Percentiles rank a stretch among this genome's conserved stretches.
phyloP scores from a whole-genome alignment of 148 eudicot genomes.

The Chenopodium berlandieri region DNA sequence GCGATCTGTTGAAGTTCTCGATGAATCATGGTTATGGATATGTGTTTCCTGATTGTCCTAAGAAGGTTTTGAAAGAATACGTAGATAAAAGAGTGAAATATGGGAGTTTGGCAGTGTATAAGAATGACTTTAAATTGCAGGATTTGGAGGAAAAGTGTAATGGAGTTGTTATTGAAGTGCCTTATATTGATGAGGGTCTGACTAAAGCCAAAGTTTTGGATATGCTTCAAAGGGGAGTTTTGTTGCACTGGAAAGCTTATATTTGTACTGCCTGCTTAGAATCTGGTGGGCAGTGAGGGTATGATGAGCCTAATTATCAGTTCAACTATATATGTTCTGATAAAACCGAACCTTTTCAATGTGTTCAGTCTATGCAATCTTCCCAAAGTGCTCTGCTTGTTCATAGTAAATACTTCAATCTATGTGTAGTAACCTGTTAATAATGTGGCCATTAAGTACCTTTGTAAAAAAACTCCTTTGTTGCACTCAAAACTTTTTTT shows the following conservation, averaged over 20 bases:
- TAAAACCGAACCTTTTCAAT: conserved; percentile 34
- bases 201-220: conserved; percentile 1
- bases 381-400: no score
- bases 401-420: no score
- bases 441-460: no score
- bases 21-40: neutral
- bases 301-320: neutral
- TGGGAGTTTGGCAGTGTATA: conserved; percentile 25
- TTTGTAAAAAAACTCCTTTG: no score
- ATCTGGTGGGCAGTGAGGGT: conserved; percentile 52
- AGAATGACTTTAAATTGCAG: conserved; percentile 15
- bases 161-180: conserved; percentile 25
- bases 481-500: no score
- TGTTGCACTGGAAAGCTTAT: conserved; percentile 38
- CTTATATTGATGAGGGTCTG: conserved; percentile 11
- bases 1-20: conserved; percentile 6
- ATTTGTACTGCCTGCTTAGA: conserved; percentile 35
- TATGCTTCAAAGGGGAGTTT: conserved; percentile 39
- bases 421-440: no score
- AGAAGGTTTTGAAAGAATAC: neutral
- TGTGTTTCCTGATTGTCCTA: conserved; percentile 37
- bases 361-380: neutral
- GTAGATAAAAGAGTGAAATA: conserved; percentile 19
- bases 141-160: conserved; percentile 22
- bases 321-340: conserved; percentile 50